Evolutionary conservation across 2,329 filamentous ascomycete genomes (phyloP), one percentile per base, ranked within the genome.

Genomic region (Clonostachys chloroleuca): DNA sequence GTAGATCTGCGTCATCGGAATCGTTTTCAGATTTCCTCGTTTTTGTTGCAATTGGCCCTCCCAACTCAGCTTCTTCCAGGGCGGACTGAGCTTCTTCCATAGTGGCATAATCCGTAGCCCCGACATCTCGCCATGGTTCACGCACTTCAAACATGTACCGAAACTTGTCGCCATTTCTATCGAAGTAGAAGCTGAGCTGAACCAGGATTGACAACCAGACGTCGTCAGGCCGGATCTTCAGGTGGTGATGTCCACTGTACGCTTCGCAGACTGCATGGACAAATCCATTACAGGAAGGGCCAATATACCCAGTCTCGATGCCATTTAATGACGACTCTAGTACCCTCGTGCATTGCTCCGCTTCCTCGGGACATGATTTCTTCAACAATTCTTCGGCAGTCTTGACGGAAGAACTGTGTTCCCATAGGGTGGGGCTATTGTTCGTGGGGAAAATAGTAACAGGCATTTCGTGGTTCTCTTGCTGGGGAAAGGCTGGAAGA

Each of bases 181-280:
- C 75, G 53, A 80, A 59, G 51, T 66, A 75, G 47, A 68, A 59
- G 52, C 62, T 69, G 2, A 78, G 52, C 50, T 80, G 75, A 0
- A 66, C 61, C 1, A 80, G 54, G 50, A 80, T 76, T 6, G 74
- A 59, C 40, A 77, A 63, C 76, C 75, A 80, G 14, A 79, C 55
- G 48, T 80, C 76, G 30, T 80, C 75, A 0, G 76, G 75, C 1
- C 75, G 69, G 42, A 79, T 59, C 2, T 55, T 56, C 0, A 80
- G 64, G 47, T 76, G 65, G 45, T 72, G 68, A 47, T 77, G 70
- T 3, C 59, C 10, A 49, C 56, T 68, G 51, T 75, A 75, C 3
- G 72, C 71, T n/a, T 60, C 43, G 18, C 65, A 56, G 14, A 54
- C 60, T 0, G 62, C 58, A 40, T 61, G 52, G 10, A 75, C 61